Base-by-base conservation (phyloP, 1,139 yeast species). In the Arxiozyma bovina region DNA sequence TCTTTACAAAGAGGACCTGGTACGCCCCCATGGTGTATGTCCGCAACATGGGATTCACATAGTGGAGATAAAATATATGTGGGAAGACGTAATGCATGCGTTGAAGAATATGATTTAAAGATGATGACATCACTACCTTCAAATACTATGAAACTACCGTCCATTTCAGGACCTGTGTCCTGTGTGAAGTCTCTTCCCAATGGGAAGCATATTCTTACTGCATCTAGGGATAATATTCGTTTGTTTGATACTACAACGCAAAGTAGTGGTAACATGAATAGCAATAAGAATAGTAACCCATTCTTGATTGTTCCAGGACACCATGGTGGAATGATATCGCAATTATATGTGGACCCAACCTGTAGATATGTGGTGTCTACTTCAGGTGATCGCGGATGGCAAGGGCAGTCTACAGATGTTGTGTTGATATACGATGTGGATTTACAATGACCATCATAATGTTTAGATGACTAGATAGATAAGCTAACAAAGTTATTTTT, bases 301-400 rank as follows among this genome's bases (percentile, higher is more conserved):
- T 81, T 81, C 62, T 65, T 75, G 56, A 80, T 81, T 54, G 73
- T 81, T 5, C 85, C 86, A 0, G 85, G 86, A 2, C 85, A 80
- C 63, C 86, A 82, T 63, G 87, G 85, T 50, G 82, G 83, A 20
- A 77, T 84, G 71, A 69, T 85, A 71, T 72, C 96, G 75, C 79
- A 82, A 52, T 73, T 87, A 60, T 76, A 80, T 59, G 85, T 91
- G 41, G 98, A 91, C 67, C 93, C 90, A 45, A 86, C 93, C 1
- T 90, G 95, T 49, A 74, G 93, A 60, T 93, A 87, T 68, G 77
- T 93, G 83, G 80, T 91, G 17, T 85, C 96, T 65, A 85, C 98
- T 0, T 87, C 96, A 70, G 99, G 99, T 8, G 88, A 87, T 61
- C 79, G 98, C 65, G 99, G 99, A 4, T 91, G 97, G 97, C 93